Evolutionary conservation across 106 monocot genomes (phyloP).

Genomic region (Cymbidium sinense): DNA sequence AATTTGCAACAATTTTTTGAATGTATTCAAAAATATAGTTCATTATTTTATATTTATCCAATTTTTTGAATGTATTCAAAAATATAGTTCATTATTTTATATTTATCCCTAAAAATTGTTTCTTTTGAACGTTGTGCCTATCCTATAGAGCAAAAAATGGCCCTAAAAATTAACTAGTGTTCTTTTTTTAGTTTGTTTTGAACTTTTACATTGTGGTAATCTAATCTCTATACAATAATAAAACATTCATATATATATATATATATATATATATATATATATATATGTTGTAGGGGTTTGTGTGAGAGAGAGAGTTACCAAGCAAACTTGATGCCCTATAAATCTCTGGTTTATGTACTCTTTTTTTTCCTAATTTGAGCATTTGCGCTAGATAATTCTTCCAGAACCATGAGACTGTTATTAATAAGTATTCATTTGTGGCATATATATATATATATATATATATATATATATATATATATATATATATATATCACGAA

Average conservation of each 20-base stretch:
- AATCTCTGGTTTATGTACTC: background rate
- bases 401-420: background rate
- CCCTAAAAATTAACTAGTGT: background rate
- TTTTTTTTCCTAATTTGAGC: background rate
- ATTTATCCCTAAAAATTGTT: background rate
- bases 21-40: background rate
- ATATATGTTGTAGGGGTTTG: background rate
- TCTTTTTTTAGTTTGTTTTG: background rate
- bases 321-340: background rate
- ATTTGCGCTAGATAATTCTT: background rate
- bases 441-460: no score
- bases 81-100: background rate
- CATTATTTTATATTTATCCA: background rate
- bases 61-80: background rate
- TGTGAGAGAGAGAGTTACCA: background rate
- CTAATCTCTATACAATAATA: background rate
- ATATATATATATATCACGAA: background rate
- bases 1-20: no score
- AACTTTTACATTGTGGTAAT: background rate
- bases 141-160: background rate
- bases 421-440: no score
- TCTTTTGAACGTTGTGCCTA: background rate
- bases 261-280: no score
- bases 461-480: no score
- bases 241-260: background rate